Evolutionary conservation across 2,329 filamentous ascomycete species (phyloP).

Genomic region (Botrytis sinoallii): DNA sequence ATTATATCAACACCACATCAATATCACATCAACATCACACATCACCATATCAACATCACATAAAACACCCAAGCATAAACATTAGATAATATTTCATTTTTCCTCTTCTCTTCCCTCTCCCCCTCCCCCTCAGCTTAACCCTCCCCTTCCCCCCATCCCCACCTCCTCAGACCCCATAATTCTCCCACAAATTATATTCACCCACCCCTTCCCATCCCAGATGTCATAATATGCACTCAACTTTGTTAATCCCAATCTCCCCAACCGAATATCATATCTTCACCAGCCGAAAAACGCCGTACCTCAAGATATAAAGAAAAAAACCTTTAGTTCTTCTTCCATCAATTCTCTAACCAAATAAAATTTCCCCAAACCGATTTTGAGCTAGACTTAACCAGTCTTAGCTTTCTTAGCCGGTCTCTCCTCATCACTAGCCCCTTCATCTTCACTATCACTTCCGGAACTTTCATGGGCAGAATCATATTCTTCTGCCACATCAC

Average conservation of each 20-base stretch:
- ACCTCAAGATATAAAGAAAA: constrained; percentile 1
- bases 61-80: background rate
- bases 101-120: background rate
- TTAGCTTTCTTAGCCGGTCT: constrained; percentile 49
- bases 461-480: constrained; percentile 89
- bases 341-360: background rate
- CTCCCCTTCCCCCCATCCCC: too few species aligned
- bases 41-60: background rate
- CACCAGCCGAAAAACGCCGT: constrained; percentile 3
- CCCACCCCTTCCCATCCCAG: background rate
- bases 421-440: constrained; percentile 49
- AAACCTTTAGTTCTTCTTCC: background rate
- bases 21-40: background rate
- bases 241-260: background rate
- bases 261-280: constrained; percentile 2
- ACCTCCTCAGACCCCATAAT: background rate
- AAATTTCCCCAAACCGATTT: background rate
- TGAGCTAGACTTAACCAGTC: constrained; percentile 22
- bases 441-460: constrained; percentile 64
- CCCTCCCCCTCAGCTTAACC: too few species aligned
- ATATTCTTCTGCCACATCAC: constrained; percentile 93
- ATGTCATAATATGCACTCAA: background rate
- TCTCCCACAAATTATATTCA: background rate
- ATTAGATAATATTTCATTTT: background rate
- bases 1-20: background rate